These are phyloP conservation scores for Roridomyces roridus DNA, from an alignment of 768 basidiomycete genomes.

Conservation along the genomic window DNA sequence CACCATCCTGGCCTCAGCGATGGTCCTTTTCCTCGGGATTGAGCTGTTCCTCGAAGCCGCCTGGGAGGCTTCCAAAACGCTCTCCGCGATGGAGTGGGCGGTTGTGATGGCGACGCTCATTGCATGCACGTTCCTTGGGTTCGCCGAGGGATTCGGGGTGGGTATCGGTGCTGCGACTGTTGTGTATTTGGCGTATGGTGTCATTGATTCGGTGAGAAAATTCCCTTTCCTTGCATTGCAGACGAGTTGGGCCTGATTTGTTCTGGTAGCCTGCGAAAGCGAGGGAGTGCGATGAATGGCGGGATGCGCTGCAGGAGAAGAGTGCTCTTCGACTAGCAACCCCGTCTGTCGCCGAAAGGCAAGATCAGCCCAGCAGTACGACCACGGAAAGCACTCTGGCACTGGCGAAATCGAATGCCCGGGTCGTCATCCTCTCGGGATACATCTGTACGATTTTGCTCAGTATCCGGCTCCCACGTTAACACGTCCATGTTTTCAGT, in stretches of 20 bases:
- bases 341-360: too few species aligned
- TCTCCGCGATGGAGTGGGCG: slow-evolving; percentile 26
- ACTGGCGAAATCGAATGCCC: too few species aligned
- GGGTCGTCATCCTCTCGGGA: not conserved
- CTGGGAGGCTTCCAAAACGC: slow-evolving; percentile 30
- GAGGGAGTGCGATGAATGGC: too few species aligned
- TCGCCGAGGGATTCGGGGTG: slow-evolving; percentile 32
- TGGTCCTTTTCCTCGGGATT: slow-evolving; percentile 31
- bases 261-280: not conserved
- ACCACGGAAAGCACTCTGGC: too few species aligned
- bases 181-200: slow-evolving; percentile 27
- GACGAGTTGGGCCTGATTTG: not conserved
- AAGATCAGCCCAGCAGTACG: too few species aligned
- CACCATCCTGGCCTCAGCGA: slow-evolving; percentile 28
- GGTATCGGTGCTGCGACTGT: slow-evolving; percentile 28
- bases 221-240: not conserved
- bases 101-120: slow-evolving; percentile 27
- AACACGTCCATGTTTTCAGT: not conserved
- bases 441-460: not conserved
- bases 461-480: not conserved
- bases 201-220: slow-evolving; percentile 29
- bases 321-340: too few species aligned
- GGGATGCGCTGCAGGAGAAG: too few species aligned
- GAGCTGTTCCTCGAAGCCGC: slow-evolving; percentile 30
- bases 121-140: slow-evolving; percentile 30